Base-by-base conservation (phyloP, 1,284 basidiomycete species). In the Cutaneotrichosporon dermatis region DNA sequence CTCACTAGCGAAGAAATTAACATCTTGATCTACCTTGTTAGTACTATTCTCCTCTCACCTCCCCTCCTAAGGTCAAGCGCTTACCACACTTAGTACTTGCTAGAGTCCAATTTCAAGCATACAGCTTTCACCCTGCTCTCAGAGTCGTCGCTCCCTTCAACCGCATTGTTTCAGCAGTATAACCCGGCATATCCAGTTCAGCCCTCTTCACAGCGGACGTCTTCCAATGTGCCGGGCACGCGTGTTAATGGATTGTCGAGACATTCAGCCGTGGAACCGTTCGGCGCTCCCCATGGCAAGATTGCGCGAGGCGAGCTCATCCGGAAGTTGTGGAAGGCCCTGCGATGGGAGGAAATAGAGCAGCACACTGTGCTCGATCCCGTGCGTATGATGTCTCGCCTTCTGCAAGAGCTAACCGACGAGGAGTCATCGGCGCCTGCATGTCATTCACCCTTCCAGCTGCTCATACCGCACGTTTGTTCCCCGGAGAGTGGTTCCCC, bases 31-130 rank as follows among this genome's bases (percentile, higher is more conserved):
- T 76, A 77, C 58, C 63, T 73, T 3, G 74, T 75, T 45, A 51
- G 74, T 25, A 25, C 36, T 1, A 2, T 57, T 16, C 36, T 51
- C 25, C 13, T 9, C 15, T 8, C 37, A 25, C 25, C 25, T 25
- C 25, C 25, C 25, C 2, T 25, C 25, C 25, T 25, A 25, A 25
- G 25, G 25, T 25, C 25, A 25, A 25, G 25, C 25, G 25, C 39
- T 55, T 16, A 55, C 45, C 16, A 3, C 36, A n/a, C 6, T 6
- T 55, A 74, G 72, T 77, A 77, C 42, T 67, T 77, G 16, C 66
- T 74, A 52, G 76, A 77, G 55, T 75, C 73, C 12, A 73, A 75
- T 61, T 71, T 77, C 55, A 54, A 68, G 13, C 76, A 77, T 57
- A 72, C 75, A 2, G 76, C 76, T 2, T 77, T 74, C 65, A 63